Conservation (phyloP, 306 rosid species). For the Castanea sativa region DNA sequence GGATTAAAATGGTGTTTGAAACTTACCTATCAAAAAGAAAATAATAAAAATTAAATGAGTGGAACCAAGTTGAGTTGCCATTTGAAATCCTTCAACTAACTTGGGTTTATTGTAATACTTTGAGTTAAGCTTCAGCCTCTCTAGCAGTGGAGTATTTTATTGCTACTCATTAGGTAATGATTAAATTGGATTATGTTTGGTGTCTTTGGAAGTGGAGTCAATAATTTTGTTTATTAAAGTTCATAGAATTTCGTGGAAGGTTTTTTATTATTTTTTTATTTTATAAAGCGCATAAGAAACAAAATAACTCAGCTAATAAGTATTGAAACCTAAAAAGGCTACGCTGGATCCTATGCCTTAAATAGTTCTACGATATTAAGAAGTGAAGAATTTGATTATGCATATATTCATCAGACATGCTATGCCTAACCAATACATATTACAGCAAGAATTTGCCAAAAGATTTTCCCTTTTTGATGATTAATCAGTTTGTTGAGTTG, state of each 20-base stretch:
- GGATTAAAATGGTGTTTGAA: neutral
- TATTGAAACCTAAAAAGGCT: neutral
- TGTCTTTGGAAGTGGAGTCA: too few species aligned
- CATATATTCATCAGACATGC: neutral
- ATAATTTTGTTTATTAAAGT: too few species aligned
- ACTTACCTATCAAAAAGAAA: too few species aligned
- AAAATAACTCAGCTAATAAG: neutral
- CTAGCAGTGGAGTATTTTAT: too few species aligned
- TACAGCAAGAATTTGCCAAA: constrained; percentile 79
- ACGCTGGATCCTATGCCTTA: neutral
- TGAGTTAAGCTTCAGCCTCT: too few species aligned
- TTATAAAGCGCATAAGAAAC: too few species aligned
- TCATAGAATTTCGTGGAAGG: too few species aligned
- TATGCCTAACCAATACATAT: neutral
- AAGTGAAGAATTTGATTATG: neutral
- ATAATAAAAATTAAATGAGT: neutral
- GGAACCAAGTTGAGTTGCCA: neutral
- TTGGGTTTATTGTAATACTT: too few species aligned
- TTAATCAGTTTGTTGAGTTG: constrained; percentile 72
- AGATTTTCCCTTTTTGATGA: constrained; percentile 72
- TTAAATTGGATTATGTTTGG: too few species aligned
- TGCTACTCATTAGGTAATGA: too few species aligned
- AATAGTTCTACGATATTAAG: neutral
- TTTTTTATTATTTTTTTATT: too few species aligned
- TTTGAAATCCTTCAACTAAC: neutral